Percentiles rank a stretch among this genome's conserved stretches.
phyloP scores from a whole-genome alignment of 1,139 yeast genomes.

The Debaryomyces fabryi region DNA sequence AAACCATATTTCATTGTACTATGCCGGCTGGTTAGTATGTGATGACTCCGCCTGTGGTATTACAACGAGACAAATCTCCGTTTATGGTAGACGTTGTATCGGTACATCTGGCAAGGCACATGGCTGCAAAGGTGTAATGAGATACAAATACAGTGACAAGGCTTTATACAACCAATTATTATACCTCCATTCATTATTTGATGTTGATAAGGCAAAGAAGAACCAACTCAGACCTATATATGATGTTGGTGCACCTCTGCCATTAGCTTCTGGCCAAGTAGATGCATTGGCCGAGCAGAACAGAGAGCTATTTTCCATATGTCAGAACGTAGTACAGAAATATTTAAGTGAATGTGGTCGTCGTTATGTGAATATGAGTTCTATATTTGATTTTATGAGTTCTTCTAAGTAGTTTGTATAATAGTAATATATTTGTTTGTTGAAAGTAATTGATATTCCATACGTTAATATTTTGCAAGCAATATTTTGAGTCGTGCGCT shows the following conservation, averaged over 20 bases:
- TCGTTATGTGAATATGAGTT: conserved; percentile 85
- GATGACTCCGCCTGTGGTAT: conserved; percentile 84
- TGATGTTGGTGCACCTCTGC: conserved; percentile 36
- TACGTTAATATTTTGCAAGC: neutral
- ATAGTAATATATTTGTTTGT: conserved; percentile 1
- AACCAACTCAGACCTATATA: conserved; percentile 53
- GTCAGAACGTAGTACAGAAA: conserved; percentile 67
- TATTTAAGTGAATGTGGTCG: conserved; percentile 86
- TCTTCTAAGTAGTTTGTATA: conserved; percentile 7
- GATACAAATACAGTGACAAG: conserved; percentile 75
- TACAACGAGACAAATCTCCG: conserved; percentile 82
- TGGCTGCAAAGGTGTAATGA: conserved; percentile 85
- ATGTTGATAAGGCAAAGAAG: conserved; percentile 74
- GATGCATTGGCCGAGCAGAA: conserved; percentile 83
- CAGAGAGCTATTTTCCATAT: conserved; percentile 58
- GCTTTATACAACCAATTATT: conserved; percentile 84
- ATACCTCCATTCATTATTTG: conserved; percentile 78
- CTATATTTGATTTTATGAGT: conserved; percentile 66
- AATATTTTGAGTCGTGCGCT: conserved; percentile 6
- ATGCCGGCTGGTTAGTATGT: conserved; percentile 84
- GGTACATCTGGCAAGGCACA: conserved; percentile 61
- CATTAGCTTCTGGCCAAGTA: conserved; percentile 58
- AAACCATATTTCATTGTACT: conserved; percentile 70
- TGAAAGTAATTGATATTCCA: neutral
- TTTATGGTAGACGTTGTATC: conserved; percentile 85